Evolutionary conservation across 2,329 filamentous ascomycete genomes (phyloP), one percentile per base, ranked within the genome.

Genomic region (Hyphodiscus sp.): DNA sequence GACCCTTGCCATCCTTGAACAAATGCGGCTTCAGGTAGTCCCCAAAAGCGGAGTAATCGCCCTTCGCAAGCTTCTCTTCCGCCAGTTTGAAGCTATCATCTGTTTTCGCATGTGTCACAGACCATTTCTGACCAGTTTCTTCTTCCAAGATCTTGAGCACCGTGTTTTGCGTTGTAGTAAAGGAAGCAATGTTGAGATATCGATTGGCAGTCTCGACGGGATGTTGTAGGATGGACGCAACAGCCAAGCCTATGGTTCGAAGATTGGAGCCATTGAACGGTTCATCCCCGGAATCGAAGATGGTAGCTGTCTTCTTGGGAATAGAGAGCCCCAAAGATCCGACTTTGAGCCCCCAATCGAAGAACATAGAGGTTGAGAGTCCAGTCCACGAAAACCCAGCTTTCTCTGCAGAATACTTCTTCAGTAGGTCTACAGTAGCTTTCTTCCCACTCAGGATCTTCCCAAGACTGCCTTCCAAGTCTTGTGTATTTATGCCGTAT

Each of bases 261-360:
- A 71, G 46, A 41, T 52, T 63, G 11, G 54, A 57, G 16, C 48
- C 48, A 2, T 47, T 48, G 50, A 59, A 63, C 4, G 50, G 49
- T 11, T 58, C 54, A 20, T 65, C 58, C 11, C 68, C 69, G 11
- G 64, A 63, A 51, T 67, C 65, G 49, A 59, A 68, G 41, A 72
- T 59, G 0, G 70, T 77, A 1, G 76, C 78, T 0, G 71, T 78
- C 56, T 76, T 77, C 30, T 69, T 69, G 10, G 70, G 58, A 43
- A 77, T 63, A 54, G 81, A 72, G 55, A 83, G 73, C 41, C 78
- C 79, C 1, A 82, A 26, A 2, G 30, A 48, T 9, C 46, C 29
- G 41, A 19, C 26, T 20, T 20, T 47, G 20, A 20, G 18, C 1
- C 7, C n/a, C 60, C 60, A 63, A 42, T 63, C 61, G 45, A 64